phyloP scores from a whole-genome alignment of 2,329 filamentous ascomycete genomes.

The Pseudophaeomoniella oleicola region DNA sequence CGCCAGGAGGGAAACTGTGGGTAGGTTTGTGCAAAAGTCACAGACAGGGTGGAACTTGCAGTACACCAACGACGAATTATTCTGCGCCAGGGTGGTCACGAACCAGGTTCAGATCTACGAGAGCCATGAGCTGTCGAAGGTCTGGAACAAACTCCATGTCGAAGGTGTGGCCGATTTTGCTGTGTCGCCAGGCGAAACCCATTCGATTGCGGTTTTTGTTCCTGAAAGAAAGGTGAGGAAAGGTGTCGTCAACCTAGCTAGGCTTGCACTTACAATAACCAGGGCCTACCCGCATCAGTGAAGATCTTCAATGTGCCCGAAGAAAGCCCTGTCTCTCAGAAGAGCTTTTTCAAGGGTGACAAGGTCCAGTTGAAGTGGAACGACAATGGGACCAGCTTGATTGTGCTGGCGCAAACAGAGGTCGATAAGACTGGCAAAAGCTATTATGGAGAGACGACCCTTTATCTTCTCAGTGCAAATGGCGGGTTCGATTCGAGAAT shows the following conservation, averaged over 20 bases:
- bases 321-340: slow-evolving; percentile 69
- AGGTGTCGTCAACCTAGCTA: not conserved
- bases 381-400: slow-evolving; percentile 71
- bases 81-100: slow-evolving; percentile 83
- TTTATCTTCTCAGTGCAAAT: slow-evolving; percentile 86
- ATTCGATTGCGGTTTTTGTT: slow-evolving; percentile 87
- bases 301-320: slow-evolving; percentile 89
- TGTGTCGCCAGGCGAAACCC: slow-evolving; percentile 74
- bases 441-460: slow-evolving; percentile 96
- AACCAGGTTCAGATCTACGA: slow-evolving; percentile 98
- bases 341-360: slow-evolving; percentile 98
- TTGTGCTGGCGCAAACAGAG: slow-evolving; percentile 93
- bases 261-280: slow-evolving; percentile 3
- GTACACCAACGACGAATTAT: slow-evolving; percentile 86
- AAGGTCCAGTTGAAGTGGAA: slow-evolving; percentile 99
- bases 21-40: slow-evolving; percentile 87
- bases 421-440: slow-evolving; percentile 98
- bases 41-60: slow-evolving; percentile 95
- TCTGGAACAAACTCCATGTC: slow-evolving; percentile 90
- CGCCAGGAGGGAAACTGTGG: slow-evolving; percentile 58
- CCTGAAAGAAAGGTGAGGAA: slow-evolving; percentile 79
- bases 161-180: slow-evolving; percentile 86
- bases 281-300: slow-evolving; percentile 87
- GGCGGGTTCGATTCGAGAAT: slow-evolving; percentile 87
- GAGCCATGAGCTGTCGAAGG: slow-evolving; percentile 66